A percentile compares a stretch with the other conserved stretches of the same genome.
phyloP scores from a whole-genome alignment of 2,329 filamentous ascomycete species.

The Fonsecaea pugnacius region DNA sequence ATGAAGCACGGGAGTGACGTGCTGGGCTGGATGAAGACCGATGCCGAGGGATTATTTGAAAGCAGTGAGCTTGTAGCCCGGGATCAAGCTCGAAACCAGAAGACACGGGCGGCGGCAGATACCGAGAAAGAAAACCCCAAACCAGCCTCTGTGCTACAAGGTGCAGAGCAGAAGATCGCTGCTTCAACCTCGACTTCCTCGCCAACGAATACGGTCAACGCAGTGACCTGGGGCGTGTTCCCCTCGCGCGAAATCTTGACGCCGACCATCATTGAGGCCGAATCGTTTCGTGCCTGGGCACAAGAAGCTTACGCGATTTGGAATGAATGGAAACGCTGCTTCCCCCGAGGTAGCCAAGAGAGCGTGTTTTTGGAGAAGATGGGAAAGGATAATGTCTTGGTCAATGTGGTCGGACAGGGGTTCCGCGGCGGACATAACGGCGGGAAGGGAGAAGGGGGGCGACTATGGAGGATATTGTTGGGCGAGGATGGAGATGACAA shows the following conservation, averaged over 20 bases:
- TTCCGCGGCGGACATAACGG: conserved; percentile 48
- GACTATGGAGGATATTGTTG: conserved; percentile 36
- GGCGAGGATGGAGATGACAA: background rate
- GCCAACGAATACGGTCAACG: conserved; percentile 71
- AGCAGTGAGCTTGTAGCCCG: conserved; percentile 46
- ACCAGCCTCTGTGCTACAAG: background rate
- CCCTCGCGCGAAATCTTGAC: conserved; percentile 94
- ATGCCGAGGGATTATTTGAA: conserved; percentile 75
- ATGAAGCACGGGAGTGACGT: conserved; percentile 62
- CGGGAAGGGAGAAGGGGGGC: conserved; percentile 35
- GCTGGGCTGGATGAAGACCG: conserved; percentile 87
- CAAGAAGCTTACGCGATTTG: conserved; percentile 97
- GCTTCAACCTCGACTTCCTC: conserved; percentile 26
- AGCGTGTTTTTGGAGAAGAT: conserved; percentile 71
- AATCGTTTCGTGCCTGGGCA: conserved; percentile 89
- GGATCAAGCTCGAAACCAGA: background rate
- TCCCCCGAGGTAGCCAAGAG: conserved; percentile 72
- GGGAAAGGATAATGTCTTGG: conserved; percentile 77
- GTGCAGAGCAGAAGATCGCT: background rate
- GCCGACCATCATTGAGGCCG: conserved; percentile 94
- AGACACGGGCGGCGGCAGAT: background rate
- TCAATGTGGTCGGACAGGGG: conserved; percentile 66
- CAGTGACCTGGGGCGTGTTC: conserved; percentile 96
- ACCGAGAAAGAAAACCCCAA: background rate
- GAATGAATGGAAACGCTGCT: conserved; percentile 89